These are phyloP conservation scores for Turritis glabra DNA, from an alignment of 345 rosid genomes.

Conservation along the genomic window DNA sequence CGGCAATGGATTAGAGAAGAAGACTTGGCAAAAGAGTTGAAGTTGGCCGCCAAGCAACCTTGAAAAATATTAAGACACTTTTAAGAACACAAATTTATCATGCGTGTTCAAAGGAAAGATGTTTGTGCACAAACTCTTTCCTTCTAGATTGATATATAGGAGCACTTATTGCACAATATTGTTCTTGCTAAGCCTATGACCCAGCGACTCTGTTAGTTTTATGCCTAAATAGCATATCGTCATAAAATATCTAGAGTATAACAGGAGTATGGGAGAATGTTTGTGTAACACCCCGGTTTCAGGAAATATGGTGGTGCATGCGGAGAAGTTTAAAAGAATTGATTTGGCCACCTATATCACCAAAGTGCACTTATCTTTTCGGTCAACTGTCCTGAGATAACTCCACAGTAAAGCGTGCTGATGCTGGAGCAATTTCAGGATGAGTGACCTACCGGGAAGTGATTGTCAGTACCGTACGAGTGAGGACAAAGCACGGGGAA, in stretches of 20 bases:
- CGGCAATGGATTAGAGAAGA: constrained; percentile 95
- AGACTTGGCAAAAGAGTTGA: constrained; percentile 87
- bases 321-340: no score
- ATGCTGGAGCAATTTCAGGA: no score
- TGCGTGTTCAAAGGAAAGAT: constrained; percentile 81
- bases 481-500: no score
- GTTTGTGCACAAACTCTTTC: constrained; percentile 38
- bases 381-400: no score
- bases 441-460: no score
- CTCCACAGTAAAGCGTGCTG: no score
- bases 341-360: no score
- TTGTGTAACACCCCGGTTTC: no score
- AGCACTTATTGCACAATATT: background rate
- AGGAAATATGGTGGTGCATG: no score
- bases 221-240: background rate
- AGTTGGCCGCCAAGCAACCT: constrained; percentile 66
- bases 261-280: background rate
- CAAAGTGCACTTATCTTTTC: no score
- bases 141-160: background rate
- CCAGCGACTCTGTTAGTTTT: background rate
- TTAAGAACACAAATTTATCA: constrained; percentile 75
- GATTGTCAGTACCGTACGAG: no score
- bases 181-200: background rate
- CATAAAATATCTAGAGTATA: background rate
- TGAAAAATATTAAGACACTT: constrained; percentile 64